Evolutionary conservation across 78 protist species (phyloP), one percentile per base, ranked within the genome.

Genomic region (Tieghemostelium lacteum): DNA sequence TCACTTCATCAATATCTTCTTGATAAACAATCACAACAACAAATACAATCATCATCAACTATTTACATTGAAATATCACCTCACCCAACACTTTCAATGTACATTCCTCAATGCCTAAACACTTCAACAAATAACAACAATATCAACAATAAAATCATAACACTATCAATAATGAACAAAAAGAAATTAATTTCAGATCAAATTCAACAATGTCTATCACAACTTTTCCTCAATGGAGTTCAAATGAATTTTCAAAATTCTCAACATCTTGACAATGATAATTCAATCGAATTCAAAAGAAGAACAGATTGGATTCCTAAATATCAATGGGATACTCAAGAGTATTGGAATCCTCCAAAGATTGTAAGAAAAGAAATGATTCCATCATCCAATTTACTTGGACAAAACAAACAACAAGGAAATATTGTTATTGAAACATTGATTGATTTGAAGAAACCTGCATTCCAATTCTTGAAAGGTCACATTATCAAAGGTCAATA

Each of bases 401-500:
- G 88, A 20, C 60, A 78, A 37, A 36, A 52, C 20, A 31, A 37
- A 5, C 34, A 50, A 10, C 24, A 29, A 4, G 88, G 88, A 55
- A 50, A 52, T 50, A n/a, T 31, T 6, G 29, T 66, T 7, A 37
- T 45, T 29, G 73, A 78, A 57, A 31, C 63, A 22, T 66, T 66
- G 34, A 64, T 78, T 29, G 63, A 78, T 67, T 22, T 78, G 5
- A 67, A 29, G 5, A 34, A 36, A 37, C 64, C 58, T 20, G 58
- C 88, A 4, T 70, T 49, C 40, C 55, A 64, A 29, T 78, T 52
- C 73, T 60, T 66, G 4, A 78, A 78, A 52, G 88, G 88, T 39
- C 88, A 78, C 62, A 78, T 66, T 40, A 66, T 78, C 26, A 78
- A 78, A 28, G 88, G 88, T 37, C 64, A 78, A 67, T 78, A 66